phyloP scores from a whole-genome alignment of 2,329 filamentous ascomycete genomes.

The Paracamarosporium sp. region DNA sequence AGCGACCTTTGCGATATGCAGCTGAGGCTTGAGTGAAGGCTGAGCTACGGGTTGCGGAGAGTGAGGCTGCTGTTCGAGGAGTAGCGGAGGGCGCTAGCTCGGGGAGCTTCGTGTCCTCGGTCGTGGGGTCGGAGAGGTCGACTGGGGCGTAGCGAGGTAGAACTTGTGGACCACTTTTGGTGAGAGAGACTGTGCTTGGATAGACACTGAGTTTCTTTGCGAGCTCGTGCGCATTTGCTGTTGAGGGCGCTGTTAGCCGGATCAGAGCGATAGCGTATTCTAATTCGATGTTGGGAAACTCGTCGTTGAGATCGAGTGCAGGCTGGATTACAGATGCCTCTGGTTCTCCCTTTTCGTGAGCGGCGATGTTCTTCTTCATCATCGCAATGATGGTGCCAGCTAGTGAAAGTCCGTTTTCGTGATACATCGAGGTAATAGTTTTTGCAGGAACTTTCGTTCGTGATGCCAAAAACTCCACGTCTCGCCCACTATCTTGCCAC shows the following conservation, averaged over 20 bases:
- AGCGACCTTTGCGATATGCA: conserved; percentile 68
- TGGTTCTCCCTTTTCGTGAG: conserved; percentile 41
- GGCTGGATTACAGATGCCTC: conserved; percentile 56
- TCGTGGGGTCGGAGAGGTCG: conserved; percentile 40
- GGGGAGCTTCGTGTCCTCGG: conserved; percentile 34
- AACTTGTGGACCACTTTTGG: conserved; percentile 54
- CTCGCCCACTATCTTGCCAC: conserved; percentile 64
- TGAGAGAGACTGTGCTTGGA: conserved; percentile 30
- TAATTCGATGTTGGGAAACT: conserved; percentile 61
- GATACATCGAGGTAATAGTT: conserved; percentile 64
- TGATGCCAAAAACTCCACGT: conserved; percentile 67
- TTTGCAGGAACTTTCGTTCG: conserved; percentile 56
- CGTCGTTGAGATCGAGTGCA: conserved; percentile 60
- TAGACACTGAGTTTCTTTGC: conserved; percentile 59
- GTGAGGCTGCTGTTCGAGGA: conserved; percentile 48
- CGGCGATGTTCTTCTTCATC: conserved; percentile 55
- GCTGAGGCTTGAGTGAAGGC: conserved; percentile 65
- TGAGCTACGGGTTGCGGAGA: conserved; percentile 55
- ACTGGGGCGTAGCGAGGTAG: conserved; percentile 55
- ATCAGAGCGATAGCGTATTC: conserved; percentile 61
- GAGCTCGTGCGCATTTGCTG: conserved; percentile 65
- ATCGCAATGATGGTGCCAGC: conserved; percentile 62
- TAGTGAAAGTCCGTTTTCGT: conserved; percentile 63
- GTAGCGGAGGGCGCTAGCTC: conserved; percentile 35
- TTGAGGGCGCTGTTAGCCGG: conserved; percentile 63